Evolutionary conservation across 139 green algal genomes (phyloP).

Genomic region (Haematococcus lacustris): DNA sequence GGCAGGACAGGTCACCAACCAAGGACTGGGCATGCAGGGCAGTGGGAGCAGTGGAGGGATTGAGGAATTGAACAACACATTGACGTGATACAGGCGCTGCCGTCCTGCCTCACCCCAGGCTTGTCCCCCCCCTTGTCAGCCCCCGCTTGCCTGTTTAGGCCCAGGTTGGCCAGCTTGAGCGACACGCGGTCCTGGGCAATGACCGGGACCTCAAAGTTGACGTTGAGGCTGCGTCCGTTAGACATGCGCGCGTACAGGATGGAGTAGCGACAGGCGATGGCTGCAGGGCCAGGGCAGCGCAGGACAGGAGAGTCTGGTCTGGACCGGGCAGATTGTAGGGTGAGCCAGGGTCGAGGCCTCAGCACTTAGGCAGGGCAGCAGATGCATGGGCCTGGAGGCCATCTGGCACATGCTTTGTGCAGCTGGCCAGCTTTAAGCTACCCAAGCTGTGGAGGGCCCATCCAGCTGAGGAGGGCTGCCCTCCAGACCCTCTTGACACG

Average conservation of each 20-base stretch:
- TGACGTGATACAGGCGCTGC: no score
- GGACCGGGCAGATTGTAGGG: not conserved
- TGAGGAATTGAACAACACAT: no score
- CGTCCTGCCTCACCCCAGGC: no score
- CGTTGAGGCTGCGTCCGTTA: not conserved
- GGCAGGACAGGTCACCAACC: no score
- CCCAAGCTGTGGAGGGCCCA: not conserved
- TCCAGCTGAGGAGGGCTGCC: not conserved
- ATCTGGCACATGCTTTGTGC: no score
- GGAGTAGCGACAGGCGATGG: not conserved
- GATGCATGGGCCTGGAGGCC: no score
- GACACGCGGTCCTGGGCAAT: not conserved
- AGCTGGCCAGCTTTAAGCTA: no score
- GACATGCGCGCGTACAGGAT: not conserved
- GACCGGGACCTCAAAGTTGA: not conserved
- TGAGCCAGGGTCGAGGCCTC: no score
- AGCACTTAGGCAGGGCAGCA: no score
- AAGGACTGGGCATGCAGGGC: no score
- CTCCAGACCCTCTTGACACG: not conserved
- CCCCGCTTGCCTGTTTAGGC: not conserved
- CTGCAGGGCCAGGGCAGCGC: not conserved
- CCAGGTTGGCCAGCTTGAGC: not conserved
- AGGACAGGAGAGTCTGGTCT: not conserved
- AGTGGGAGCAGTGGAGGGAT: no score
- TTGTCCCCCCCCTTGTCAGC: no score